Base-by-base conservation (phyloP, 768 basidiomycete genomes). In the Lactifluus hygrophoroides region DNA sequence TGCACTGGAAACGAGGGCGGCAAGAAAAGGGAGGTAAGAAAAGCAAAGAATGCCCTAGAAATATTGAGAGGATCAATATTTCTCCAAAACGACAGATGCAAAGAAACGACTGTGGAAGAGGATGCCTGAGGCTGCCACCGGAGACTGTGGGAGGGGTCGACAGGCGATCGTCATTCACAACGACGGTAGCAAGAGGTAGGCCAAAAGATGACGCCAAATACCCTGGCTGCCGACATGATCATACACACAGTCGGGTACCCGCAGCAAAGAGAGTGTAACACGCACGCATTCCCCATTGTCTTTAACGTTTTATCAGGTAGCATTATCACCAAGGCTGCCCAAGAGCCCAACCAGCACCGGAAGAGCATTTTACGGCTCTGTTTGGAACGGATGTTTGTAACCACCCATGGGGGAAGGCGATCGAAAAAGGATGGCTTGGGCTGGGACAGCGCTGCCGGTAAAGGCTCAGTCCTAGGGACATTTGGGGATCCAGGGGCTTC, bases 1-100 rank as follows among this genome's bases (percentile, higher is more conserved):
- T 79, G 76, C 17, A 78, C 64, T 0, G 80, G 79, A 61, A 80
- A 68, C 38, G 69, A 73, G 3, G 81, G 77, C 5, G 81, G 80
- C 1, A 80, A 58, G 66, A 82, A 76, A 56, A 77, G 45, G 56
- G 69, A 72, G 2, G 70, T 63, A 9, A 79, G 64, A 10, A 76
- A 44, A 3, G 72, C 66, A 59, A 81, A 81, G 73, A 80, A 81
- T 0, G 72, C 77, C 6, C 75, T 77, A 42, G 11, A 51, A 27
- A 21, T 13, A 40, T 30, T 35, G 32, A 49, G 25, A 30, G 40
- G 14, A 48, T 56, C 32, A 48, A 19, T 25, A 42, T 28, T 37
- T n/a, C 13, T 27, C 4, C 16, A 13, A 54, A 17, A 10, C n/a
- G 37, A 27, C 37, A 4, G 16, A 17, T 6, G 21, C 5, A 21